Conservation (phyloP, 2,329 filamentous ascomycete species). For the Fusarium succisae region DNA sequence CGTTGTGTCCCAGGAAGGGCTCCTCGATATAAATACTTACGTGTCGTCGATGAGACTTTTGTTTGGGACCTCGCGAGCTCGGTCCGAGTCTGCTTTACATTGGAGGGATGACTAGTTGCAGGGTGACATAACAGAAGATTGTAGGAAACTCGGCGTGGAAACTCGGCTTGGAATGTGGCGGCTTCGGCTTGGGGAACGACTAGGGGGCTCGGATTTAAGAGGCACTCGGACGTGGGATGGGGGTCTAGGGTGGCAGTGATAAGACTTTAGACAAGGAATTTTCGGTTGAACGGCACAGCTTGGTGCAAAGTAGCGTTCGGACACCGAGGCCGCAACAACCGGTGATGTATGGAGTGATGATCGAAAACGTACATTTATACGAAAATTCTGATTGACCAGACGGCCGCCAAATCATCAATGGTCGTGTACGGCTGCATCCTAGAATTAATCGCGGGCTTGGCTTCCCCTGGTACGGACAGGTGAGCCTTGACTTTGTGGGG, state of each 20-base stretch:
- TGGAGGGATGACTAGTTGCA: not conserved
- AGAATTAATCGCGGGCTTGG: not conserved
- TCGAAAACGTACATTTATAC: not conserved
- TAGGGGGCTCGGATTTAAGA: not conserved
- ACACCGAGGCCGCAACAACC: rapidly evolving
- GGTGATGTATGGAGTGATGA: rapidly evolving
- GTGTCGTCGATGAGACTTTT: not conserved
- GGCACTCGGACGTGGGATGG: not conserved
- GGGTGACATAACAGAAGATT: not conserved
- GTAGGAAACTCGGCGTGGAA: not conserved
- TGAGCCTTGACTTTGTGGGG: no score
- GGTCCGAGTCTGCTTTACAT: not conserved
- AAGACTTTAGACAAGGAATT: not conserved
- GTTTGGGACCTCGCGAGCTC: not conserved
- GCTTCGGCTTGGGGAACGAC: not conserved
- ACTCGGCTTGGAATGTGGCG: not conserved
- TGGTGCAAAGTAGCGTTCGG: not conserved
- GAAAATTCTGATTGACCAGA: rapidly evolving
- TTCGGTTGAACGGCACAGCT: not conserved
- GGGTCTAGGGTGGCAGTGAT: not conserved
- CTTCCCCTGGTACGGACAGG: no score
- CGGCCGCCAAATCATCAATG: rapidly evolving
- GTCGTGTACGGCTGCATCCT: not conserved
- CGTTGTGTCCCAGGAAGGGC: not conserved
- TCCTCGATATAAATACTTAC: not conserved